Conservation (phyloP, 768 basidiomycete species). For the Neoboletus brunneissimus region DNA sequence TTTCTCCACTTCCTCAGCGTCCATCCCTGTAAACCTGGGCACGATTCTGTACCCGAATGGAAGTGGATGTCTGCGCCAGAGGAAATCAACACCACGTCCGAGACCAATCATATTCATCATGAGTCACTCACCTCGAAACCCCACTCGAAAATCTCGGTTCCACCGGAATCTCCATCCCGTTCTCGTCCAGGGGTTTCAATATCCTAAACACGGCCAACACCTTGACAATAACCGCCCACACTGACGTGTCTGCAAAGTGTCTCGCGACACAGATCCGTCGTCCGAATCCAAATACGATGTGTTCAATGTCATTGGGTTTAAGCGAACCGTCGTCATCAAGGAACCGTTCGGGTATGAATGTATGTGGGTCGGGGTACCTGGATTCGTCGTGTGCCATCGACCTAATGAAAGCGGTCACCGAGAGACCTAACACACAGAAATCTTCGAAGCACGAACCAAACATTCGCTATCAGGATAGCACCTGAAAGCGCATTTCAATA, state of each 20-base stretch:
- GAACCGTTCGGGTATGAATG: conserved; percentile 40
- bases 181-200: conserved; percentile 5
- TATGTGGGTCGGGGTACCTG: conserved; percentile 35
- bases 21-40: too few relatives aligned
- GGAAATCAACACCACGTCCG: too few relatives aligned
- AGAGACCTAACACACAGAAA: too few relatives aligned
- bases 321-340: conserved; percentile 26
- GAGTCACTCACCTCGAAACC: too few relatives aligned
- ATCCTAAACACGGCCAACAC: conserved; percentile 15
- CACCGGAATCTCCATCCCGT: conserved; percentile 3
- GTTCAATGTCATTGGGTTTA: not conserved
- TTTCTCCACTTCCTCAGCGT: too few relatives aligned
- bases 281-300: conserved; percentile 24
- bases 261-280: conserved; percentile 22
- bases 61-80: too few relatives aligned
- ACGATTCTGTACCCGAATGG: too few relatives aligned
- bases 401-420: not conserved
- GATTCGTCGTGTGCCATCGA: conserved; percentile 19
- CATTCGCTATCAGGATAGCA: conserved; percentile 2
- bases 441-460: conserved; percentile 4
- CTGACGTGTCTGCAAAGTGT: conserved; percentile 16
- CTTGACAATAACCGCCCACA: conserved; percentile 12
- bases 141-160: not conserved
- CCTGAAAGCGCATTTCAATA: not conserved
- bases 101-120: too few relatives aligned